phyloP scores from a whole-genome alignment of 768 basidiomycete species.

The Sarcodon sp. region DNA sequence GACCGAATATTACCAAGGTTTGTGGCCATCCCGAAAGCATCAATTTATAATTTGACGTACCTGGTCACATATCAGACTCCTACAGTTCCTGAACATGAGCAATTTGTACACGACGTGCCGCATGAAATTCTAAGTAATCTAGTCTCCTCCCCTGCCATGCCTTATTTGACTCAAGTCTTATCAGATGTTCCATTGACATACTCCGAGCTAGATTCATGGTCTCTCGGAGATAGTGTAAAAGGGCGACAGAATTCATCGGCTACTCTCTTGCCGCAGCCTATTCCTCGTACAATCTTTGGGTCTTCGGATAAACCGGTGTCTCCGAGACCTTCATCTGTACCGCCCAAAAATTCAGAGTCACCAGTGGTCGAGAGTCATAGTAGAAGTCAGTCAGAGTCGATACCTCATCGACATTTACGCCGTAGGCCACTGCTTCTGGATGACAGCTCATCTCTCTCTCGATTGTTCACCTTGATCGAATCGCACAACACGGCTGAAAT shows the following conservation, averaged over 20 bases:
- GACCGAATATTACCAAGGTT: no score
- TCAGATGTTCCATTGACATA: slow-evolving; percentile 2
- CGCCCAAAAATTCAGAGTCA: neutral
- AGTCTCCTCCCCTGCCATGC: slow-evolving; percentile 1
- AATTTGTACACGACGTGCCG: neutral
- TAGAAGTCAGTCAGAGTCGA: slow-evolving; percentile 7
- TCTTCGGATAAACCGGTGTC: neutral
- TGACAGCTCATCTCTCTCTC: slow-evolving; percentile 21
- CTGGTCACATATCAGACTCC: neutral
- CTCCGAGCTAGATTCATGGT: no score
- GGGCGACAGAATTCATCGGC: neutral
- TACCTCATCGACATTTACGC: slow-evolving; percentile 16
- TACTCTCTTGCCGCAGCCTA: neutral
- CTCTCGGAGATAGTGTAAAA: no score
- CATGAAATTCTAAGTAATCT: neutral
- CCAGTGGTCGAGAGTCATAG: neutral
- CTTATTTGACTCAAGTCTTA: neutral
- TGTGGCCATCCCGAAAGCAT: neutral
- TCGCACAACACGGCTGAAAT: slow-evolving; percentile 20
- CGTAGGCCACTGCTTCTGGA: slow-evolving; percentile 26
- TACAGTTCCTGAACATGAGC: neutral
- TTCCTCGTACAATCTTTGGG: neutral
- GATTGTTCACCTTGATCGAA: slow-evolving; percentile 25
- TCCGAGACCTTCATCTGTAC: neutral
- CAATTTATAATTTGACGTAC: neutral